Conservation (phyloP, 2,329 filamentous ascomycete genomes). For the Apiospora sp. region DNA sequence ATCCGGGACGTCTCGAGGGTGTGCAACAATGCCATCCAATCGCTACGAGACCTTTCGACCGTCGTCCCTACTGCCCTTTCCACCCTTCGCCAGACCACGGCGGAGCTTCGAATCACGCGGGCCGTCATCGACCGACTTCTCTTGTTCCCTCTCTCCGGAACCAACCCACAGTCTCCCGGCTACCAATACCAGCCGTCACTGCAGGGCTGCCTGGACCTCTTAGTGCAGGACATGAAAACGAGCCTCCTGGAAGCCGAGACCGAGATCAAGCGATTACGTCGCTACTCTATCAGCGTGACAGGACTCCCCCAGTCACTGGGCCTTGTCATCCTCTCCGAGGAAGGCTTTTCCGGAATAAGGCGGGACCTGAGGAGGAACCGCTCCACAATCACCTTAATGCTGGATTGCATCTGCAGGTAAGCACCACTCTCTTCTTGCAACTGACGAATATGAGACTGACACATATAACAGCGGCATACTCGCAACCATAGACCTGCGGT, state of each 20-base stretch:
- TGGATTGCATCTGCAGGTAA: constrained; percentile 37
- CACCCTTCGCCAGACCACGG: background rate
- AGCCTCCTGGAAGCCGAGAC: constrained; percentile 5
- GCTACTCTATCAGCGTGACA: constrained; percentile 31
- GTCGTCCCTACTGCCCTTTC: background rate
- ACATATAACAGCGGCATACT: constrained; percentile 30
- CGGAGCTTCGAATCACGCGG: background rate
- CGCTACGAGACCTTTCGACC: background rate
- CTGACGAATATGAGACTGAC: background rate
- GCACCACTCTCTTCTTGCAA: background rate
- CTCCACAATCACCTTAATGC: constrained; percentile 34
- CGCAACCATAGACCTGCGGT: constrained; percentile 30
- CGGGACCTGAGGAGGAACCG: constrained; percentile 33
- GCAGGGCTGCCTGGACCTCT: background rate
- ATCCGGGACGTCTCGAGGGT: background rate
- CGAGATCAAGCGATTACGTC: constrained; percentile 15
- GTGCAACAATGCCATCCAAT: background rate
- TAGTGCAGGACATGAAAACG: constrained; percentile 1
- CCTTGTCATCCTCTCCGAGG: constrained; percentile 31
- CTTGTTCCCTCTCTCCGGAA: background rate
- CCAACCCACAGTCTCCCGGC: background rate
- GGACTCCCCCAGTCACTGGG: constrained; percentile 31
- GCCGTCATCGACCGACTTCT: constrained; percentile 14
- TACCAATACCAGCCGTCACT: background rate
- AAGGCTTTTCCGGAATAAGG: constrained; percentile 33